A percentile compares a stretch with the other conserved stretches of the same genome.
These are phyloP conservation scores for Sodiomyces alkalinus DNA, from an alignment of 2,329 filamentous ascomycete species.

Conservation along the genomic window DNA sequence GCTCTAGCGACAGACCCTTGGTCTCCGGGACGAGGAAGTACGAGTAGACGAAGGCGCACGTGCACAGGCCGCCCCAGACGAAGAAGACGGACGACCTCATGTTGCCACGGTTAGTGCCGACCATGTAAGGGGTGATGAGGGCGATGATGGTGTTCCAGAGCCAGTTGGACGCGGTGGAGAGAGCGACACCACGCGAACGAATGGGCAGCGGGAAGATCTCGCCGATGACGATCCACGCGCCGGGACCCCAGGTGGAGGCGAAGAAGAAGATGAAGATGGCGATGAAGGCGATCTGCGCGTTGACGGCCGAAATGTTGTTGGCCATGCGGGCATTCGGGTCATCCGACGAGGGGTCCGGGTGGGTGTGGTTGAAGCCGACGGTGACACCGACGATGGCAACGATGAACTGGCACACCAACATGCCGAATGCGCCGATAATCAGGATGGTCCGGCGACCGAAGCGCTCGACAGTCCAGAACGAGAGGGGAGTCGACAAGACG, in stretches of 20 bases:
- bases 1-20: slow-evolving; percentile 63
- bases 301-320: slow-evolving; percentile 40
- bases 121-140: slow-evolving; percentile 62
- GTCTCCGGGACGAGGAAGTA: slow-evolving; percentile 64
- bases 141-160: slow-evolving; percentile 67
- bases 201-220: slow-evolving; percentile 86
- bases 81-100: slow-evolving; percentile 59
- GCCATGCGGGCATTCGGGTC: slow-evolving; percentile 23
- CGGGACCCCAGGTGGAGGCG: slow-evolving; percentile 76
- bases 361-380: slow-evolving; percentile 35
- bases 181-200: slow-evolving; percentile 70
- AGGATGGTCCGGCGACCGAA: slow-evolving; percentile 70
- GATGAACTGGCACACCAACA: slow-evolving; percentile 78
- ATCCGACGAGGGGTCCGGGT: slow-evolving; percentile 29
- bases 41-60: slow-evolving; percentile 42
- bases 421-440: slow-evolving; percentile 62
- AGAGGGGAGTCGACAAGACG: slow-evolving; percentile 69
- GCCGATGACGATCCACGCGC: slow-evolving; percentile 69
- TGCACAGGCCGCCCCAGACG: slow-evolving; percentile 57
- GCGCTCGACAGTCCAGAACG: slow-evolving; percentile 74
- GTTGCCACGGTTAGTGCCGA: slow-evolving; percentile 44
- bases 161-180: slow-evolving; percentile 85
- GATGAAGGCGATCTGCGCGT: slow-evolving; percentile 73
- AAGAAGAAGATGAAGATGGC: slow-evolving; percentile 91
- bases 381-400: slow-evolving; percentile 63